phyloP scores from a whole-genome alignment of 1,139 yeast genomes.

The Pichia inconspicua region DNA sequence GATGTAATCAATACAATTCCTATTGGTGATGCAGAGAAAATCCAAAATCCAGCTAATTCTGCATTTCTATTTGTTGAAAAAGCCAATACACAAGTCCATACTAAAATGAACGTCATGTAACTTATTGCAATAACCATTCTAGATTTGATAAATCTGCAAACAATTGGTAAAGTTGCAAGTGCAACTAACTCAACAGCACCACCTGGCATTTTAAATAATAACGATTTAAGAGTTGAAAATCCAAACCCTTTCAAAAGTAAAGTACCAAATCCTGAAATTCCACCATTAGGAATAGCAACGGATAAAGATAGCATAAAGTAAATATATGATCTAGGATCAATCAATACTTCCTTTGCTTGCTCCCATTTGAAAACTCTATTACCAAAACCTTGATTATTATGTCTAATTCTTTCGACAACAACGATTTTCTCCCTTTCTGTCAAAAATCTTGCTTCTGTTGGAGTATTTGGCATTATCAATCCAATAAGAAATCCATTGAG shows the following conservation, averaged over 20 bases:
- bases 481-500: constrained; percentile 32
- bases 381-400: constrained; percentile 27
- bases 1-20: constrained; percentile 34
- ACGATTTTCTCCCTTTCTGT: constrained; percentile 29
- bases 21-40: constrained; percentile 29
- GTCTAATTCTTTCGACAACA: constrained; percentile 29
- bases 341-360: constrained; percentile 28
- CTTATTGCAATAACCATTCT: constrained; percentile 39
- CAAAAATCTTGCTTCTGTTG: constrained; percentile 39
- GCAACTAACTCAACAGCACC: constrained; percentile 35
- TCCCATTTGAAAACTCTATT: constrained; percentile 27
- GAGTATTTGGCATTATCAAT: constrained; percentile 38
- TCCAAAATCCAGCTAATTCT: constrained; percentile 38
- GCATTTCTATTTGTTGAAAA: constrained; percentile 31
- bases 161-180: constrained; percentile 18
- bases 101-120: constrained; percentile 32
- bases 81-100: constrained; percentile 41
- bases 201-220: constrained; percentile 36
- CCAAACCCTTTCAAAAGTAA: constrained; percentile 43
- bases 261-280: constrained; percentile 35
- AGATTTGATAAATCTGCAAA: constrained; percentile 25
- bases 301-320: constrained; percentile 32
- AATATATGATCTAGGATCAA: constrained; percentile 28
- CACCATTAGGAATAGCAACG: constrained; percentile 23
- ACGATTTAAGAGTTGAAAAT: constrained; percentile 32